These are phyloP conservation scores for Alternaria sp. DNA, from an alignment of 2,329 filamentous ascomycete species.

Conservation along the genomic window DNA sequence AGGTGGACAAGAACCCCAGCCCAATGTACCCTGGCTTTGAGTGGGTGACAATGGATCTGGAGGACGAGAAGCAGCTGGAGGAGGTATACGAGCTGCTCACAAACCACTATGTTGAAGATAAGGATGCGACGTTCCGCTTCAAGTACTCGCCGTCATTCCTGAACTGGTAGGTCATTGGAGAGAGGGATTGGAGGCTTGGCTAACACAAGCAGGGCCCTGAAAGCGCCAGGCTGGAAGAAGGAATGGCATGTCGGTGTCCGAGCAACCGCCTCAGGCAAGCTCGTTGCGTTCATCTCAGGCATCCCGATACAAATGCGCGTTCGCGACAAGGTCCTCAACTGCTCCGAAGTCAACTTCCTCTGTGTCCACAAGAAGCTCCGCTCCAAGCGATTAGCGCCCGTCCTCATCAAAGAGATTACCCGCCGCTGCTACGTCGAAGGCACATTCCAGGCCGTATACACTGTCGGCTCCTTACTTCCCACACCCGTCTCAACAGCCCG, in stretches of 20 bases:
- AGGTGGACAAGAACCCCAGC: slow-evolving; percentile 78
- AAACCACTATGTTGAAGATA: slow-evolving; percentile 96
- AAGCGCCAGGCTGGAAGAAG: slow-evolving; percentile 91
- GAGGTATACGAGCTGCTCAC: slow-evolving; percentile 92
- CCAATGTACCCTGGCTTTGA: slow-evolving; percentile 80
- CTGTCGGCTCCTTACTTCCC: slow-evolving; percentile 87
- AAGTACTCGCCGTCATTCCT: slow-evolving; percentile 91
- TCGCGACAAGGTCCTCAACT: slow-evolving; percentile 74
- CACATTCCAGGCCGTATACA: slow-evolving; percentile 96
- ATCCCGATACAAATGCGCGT: slow-evolving; percentile 85
- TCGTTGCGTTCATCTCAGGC: slow-evolving; percentile 95
- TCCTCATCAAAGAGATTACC: slow-evolving; percentile 97
- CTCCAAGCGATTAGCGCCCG: slow-evolving; percentile 86
- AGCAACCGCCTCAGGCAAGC: slow-evolving; percentile 78
- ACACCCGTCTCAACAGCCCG: slow-evolving; percentile 91
- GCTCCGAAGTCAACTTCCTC: slow-evolving; percentile 97
- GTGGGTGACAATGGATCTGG: slow-evolving; percentile 90
- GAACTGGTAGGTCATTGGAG: slow-evolving; percentile 69
- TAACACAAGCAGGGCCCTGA: slow-evolving; percentile 72
- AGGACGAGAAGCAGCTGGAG: slow-evolving; percentile 75
- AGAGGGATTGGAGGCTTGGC: not conserved
- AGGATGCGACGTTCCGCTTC: slow-evolving; percentile 96
- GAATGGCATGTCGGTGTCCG: slow-evolving; percentile 96
- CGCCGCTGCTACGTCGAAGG: slow-evolving; percentile 85
- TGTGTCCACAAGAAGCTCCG: slow-evolving; percentile 98